phyloP scores from a whole-genome alignment of 805 yeast species.

The Candida verbasci region DNA sequence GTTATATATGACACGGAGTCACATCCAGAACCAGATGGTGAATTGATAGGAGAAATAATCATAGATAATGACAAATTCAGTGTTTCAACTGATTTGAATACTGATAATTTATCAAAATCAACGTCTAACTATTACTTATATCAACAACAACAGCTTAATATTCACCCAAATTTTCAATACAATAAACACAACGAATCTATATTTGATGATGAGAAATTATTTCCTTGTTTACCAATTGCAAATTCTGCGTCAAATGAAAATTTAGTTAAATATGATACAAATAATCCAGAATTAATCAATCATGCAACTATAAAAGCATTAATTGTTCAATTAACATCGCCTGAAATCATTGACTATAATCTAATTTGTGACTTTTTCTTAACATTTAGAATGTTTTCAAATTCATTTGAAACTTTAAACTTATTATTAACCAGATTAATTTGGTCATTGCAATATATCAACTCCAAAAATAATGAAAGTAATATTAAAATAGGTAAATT shows the following conservation, averaged over 20 bases:
- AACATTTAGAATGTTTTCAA: constrained; percentile 69
- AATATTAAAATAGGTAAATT: constrained; percentile 51
- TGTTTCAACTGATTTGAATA: background rate
- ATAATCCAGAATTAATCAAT: constrained; percentile 27
- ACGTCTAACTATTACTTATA: constrained; percentile 7
- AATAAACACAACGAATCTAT: constrained; percentile 33
- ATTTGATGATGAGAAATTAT: constrained; percentile 32
- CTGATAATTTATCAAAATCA: constrained; percentile 7
- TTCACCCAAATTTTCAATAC: constrained; percentile 23
- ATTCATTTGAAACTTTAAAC: constrained; percentile 54
- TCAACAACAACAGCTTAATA: constrained; percentile 9
- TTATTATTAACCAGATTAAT: constrained; percentile 60
- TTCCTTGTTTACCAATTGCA: constrained; percentile 29
- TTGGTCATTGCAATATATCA: constrained; percentile 60
- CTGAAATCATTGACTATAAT: constrained; percentile 70
- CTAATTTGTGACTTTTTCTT: constrained; percentile 82
- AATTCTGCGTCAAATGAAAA: constrained; percentile 11
- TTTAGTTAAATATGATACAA: constrained; percentile 31
- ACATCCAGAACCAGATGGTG: background rate
- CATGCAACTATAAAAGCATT: constrained; percentile 43
- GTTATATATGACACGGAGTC: too few relatives aligned
- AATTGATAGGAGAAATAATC: background rate
- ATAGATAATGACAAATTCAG: background rate
- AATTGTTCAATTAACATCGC: constrained; percentile 63
- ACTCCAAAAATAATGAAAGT: constrained; percentile 20